Evolutionary conservation across 1,139 yeast genomes (phyloP), one percentile per base, ranked within the genome.

Genomic region (Meyerozyma carpophila): DNA sequence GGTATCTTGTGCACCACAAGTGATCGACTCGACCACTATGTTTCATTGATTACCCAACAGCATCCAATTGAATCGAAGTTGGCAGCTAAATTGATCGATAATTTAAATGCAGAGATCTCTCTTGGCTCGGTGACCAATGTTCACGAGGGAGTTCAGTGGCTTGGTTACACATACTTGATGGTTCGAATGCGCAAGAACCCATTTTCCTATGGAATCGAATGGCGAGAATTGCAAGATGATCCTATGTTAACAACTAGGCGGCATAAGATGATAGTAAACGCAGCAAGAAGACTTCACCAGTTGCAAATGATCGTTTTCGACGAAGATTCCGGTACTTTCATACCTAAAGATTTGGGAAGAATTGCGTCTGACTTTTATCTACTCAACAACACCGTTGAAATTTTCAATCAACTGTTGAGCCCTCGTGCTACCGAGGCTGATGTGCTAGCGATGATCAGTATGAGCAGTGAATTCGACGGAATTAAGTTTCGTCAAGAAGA

Each of bases 131-230:
- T 94, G 2, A 89, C 98, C 1, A 91, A 86, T 57, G 81, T 93
- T 7, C 96, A 88, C 38, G 98, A 94, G 65, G 99, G 93, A 45
- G 84, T 94, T 1, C 89, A 85, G 53, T 94, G 98, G 98, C 71
- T 94, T 13, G 98, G 98, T 1, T 94, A 94, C 56, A 94, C 98
- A 0, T 94, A 93, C 57, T 74, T 94, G 78, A 84, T 81, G 68
- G 97, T 93, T 2, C 73, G 99, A 49, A 94, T 93, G 98, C 79
- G 86, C 47, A 88, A 89, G 57, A 93, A 90, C 53, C 98, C 98
- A 2, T 83, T 90, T 58, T 84, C 88, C 0, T 94, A 94, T 57
- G 98, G 96, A n/a, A 79, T 94, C 43, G 89, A 82, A 42, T 89
- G 96, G 94, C 79, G 79, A 50, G 96, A 89, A 51, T 62, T 94